Evolutionary conservation across 2,329 filamentous ascomycete genomes (phyloP).

Genomic region (Alternaria sp.): DNA sequence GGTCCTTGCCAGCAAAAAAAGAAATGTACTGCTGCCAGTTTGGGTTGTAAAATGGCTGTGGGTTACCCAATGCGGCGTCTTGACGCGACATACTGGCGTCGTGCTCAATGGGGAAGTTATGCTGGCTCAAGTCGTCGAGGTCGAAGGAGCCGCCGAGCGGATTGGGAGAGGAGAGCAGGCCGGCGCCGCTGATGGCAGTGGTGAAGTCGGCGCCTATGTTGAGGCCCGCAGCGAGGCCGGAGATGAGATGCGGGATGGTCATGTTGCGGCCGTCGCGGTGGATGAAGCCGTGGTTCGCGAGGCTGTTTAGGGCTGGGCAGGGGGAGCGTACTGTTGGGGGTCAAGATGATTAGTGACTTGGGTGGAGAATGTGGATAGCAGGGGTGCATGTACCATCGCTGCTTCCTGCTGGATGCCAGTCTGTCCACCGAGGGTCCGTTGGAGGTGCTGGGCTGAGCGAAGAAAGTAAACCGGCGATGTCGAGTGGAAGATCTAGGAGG

Average conservation of each 20-base stretch:
- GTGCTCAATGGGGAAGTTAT: slow-evolving; percentile 34
- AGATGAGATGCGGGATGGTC: slow-evolving; percentile 26
- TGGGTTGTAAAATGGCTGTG: slow-evolving; percentile 9
- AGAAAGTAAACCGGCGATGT: slow-evolving; percentile 16
- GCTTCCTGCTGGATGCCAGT: slow-evolving; percentile 15
- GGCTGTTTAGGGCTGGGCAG: slow-evolving; percentile 25
- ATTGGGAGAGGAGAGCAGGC: slow-evolving; percentile 23
- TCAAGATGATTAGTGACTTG: not conserved
- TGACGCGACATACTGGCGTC: slow-evolving; percentile 28
- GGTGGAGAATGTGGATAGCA: not conserved
- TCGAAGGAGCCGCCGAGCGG: slow-evolving; percentile 27
- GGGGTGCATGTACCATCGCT: slow-evolving; percentile 16
- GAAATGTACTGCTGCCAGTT: slow-evolving; percentile 25
- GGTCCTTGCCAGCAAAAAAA: slow-evolving; percentile 20
- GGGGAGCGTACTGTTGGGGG: slow-evolving; percentile 18
- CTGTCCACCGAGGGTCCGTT: slow-evolving; percentile 23
- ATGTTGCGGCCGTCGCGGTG: slow-evolving; percentile 22
- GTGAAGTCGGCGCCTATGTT: slow-evolving; percentile 32
- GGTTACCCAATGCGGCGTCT: slow-evolving; percentile 25
- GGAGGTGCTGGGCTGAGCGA: slow-evolving; percentile 17
- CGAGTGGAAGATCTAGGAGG: slow-evolving; percentile 16
- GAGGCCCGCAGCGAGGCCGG: slow-evolving; percentile 24
- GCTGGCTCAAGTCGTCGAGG: slow-evolving; percentile 22
- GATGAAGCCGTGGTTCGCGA: slow-evolving; percentile 32
- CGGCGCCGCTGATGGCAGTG: slow-evolving; percentile 18